Base-by-base conservation (phyloP, 1,284 basidiomycete genomes). In the Coniferiporia sulphurascens region DNA sequence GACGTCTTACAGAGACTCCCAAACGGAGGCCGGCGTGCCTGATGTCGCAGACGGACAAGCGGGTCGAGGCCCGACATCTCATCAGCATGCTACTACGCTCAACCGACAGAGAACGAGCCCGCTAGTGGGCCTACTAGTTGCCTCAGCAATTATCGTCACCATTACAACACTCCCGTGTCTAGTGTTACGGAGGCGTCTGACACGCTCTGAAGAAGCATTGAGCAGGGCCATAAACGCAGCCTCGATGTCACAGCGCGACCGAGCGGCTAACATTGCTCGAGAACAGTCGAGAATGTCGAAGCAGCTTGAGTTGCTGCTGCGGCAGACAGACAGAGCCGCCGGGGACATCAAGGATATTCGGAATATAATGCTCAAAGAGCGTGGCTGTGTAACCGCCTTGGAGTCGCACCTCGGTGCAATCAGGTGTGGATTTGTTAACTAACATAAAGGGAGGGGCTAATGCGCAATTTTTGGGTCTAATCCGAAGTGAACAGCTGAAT, bases 131-230 rank as follows among this genome's bases (percentile, higher is more conserved):
- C 38, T 59, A 9, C 34, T 55, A 45, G 48, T 45, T 2, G 21
- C 52, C 34, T 56, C 59, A n/a, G 35, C 34, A 15, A 10, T 56
- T 12, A 22, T 60, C 41, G n/a, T 43, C 27, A 19, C 53, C n/a
- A 44, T 52, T 12, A 45, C 50, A 13, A 45, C 48, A 6, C 49
- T 60, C 8, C 54, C 59, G 21, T 60, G 52, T 49, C 32, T 60
- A 13, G n/a, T 38, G 7, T 32, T 60, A 9, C 59, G 59, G n/a
- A 43, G 53, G 19, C 59, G 50, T 10, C 48, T 60, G 17, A 49
- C 36, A 32, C 59, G 54, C 12, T 10, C 55, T 4, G 55, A 56
- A 2, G 43, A 9, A 1, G 19, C 9, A 21, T 38, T 59, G n/a
- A 38, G 27, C 27, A 48, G 27, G 34, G n/a, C 50, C 12, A 10